Conservation (phyloP, 1,139 yeast genomes). For the Meyerozyma guilliermondii region DNA sequence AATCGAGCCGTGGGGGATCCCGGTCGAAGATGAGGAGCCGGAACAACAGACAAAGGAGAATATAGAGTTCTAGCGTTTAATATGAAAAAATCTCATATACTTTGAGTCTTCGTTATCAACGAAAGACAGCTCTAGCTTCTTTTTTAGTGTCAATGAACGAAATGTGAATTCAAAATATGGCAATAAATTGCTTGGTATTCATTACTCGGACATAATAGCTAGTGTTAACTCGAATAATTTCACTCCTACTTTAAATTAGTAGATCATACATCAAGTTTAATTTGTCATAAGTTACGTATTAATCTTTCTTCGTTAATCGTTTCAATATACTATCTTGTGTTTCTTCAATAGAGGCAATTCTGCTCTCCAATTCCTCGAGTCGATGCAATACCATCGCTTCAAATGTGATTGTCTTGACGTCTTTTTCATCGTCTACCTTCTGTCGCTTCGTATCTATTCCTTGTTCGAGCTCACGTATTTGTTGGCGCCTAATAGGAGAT, state of each 20-base stretch:
- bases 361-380: constrained; percentile 5
- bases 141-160: too few species aligned
- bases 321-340: constrained; percentile 12
- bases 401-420: constrained; percentile 3
- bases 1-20: constrained; percentile 91
- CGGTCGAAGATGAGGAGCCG: constrained; percentile 73
- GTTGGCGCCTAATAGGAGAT: constrained; percentile 29
- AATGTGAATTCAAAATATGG: too few species aligned
- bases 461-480: constrained; percentile 26
- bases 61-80: constrained; percentile 25
- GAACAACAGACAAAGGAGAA: constrained; percentile 33
- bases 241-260: too few species aligned
- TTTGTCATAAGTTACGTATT: too few species aligned
- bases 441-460: constrained; percentile 7
- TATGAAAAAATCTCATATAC: too few species aligned
- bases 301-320: constrained; percentile 6
- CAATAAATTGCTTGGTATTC: too few species aligned
- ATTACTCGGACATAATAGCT: not conserved
- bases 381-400: constrained; percentile 5
- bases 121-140: constrained; percentile 23
- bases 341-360: constrained; percentile 9
- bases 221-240: too few species aligned
- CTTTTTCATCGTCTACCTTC: constrained; percentile 2
- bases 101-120: too few species aligned
- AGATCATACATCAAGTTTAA: too few species aligned